These are phyloP conservation scores for Sugiyamaella valdiviana DNA, from an alignment of 805 yeast genomes.

Conservation along the genomic window DNA sequence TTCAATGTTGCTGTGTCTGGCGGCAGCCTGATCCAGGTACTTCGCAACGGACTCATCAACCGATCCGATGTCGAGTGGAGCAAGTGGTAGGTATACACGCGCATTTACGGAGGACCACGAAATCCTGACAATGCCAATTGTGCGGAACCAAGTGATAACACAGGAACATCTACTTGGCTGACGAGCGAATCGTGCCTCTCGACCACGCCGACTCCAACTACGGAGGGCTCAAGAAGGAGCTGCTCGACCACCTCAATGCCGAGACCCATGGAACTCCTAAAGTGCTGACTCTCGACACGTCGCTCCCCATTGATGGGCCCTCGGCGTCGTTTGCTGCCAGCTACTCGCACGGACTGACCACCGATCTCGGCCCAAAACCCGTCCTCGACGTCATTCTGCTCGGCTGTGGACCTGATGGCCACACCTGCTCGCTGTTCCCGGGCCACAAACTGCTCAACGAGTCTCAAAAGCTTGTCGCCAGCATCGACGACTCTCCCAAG, in stretches of 20 bases:
- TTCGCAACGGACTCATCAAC: constrained; percentile 57
- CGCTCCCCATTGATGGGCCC: constrained; percentile 50
- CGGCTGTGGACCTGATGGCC: constrained; percentile 97
- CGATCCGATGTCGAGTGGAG: constrained; percentile 36
- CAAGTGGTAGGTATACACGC: constrained; percentile 27
- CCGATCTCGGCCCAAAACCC: constrained; percentile 30
- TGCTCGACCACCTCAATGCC: constrained; percentile 40
- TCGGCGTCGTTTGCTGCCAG: constrained; percentile 52
- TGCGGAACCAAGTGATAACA: not conserved
- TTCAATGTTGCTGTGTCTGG: constrained; percentile 85
- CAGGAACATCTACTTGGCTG: constrained; percentile 81
- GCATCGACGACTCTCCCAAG: constrained; percentile 79
- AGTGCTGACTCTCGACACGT: constrained; percentile 59
- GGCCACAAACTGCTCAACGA: constrained; percentile 65
- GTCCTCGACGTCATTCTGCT: constrained; percentile 59
- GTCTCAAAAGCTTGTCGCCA: constrained; percentile 46
- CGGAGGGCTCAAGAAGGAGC: constrained; percentile 64
- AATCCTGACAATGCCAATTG: not conserved
- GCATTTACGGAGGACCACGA: not conserved
- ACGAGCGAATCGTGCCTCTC: constrained; percentile 83
- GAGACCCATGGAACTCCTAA: constrained; percentile 44
- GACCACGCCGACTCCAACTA: constrained; percentile 80
- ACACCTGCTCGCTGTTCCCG: constrained; percentile 89
- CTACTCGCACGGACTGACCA: constrained; percentile 56
- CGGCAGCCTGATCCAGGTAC: constrained; percentile 77